phyloP scores from a whole-genome alignment of 768 basidiomycete species.

The Suillus placidus region DNA sequence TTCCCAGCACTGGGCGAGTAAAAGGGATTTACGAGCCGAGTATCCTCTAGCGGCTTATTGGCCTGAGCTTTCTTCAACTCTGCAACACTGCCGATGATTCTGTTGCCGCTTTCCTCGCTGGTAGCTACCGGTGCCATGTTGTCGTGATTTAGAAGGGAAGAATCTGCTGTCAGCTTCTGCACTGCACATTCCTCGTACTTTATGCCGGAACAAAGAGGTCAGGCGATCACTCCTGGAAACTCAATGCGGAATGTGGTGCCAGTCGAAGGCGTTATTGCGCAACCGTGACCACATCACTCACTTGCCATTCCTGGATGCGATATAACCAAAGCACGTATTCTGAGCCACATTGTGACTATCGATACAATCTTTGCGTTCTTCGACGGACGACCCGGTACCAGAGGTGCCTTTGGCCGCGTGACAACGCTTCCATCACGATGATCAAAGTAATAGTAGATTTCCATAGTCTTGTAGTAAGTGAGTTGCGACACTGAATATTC shows the following conservation, averaged over 20 bases:
- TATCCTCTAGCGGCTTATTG: constrained; percentile 11
- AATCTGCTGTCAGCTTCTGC: neutral
- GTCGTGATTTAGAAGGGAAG: neutral
- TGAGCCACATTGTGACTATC: neutral
- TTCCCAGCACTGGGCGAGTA: constrained; percentile 63
- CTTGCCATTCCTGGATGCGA: constrained; percentile 15
- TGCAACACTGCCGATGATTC: constrained; percentile 22
- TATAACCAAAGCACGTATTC: neutral
- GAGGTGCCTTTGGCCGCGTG: neutral
- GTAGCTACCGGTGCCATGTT: constrained; percentile 57
- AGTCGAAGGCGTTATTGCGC: constrained; percentile 21
- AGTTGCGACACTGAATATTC: neutral
- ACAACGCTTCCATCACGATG: neutral
- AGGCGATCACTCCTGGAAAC: neutral
- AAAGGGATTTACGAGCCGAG: constrained; percentile 58
- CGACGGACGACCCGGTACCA: neutral
- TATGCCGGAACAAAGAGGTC: constrained; percentile 16
- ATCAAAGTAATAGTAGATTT: neutral
- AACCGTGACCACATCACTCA: constrained; percentile 23
- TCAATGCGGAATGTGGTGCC: constrained; percentile 14
- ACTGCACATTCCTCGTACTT: constrained; percentile 11
- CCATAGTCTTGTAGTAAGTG: neutral
- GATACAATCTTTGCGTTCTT: neutral
- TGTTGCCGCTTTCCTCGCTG: constrained; percentile 32
- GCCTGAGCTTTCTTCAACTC: constrained; percentile 28